A percentile compares a stretch with the other conserved stretches of the same genome.
These are phyloP conservation scores for Volvox africanus DNA, from an alignment of 139 green algal species.

Conservation along the genomic window DNA sequence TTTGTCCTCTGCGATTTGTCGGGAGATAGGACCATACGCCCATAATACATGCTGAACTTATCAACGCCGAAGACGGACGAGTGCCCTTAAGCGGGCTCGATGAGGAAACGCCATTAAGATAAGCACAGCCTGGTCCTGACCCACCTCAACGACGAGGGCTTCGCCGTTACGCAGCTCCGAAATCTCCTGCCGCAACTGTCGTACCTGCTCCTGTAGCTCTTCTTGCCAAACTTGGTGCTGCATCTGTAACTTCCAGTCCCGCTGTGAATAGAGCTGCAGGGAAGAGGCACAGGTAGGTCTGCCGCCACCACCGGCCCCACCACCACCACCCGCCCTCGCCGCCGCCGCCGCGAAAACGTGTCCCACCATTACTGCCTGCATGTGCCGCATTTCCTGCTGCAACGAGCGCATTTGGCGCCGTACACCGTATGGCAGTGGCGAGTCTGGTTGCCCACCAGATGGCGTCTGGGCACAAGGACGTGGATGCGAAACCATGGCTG, in stretches of 20 bases:
- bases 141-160: constrained; percentile 35
- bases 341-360: background rate
- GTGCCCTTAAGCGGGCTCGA: too few relatives aligned
- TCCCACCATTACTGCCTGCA: constrained; percentile 3
- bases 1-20: too few relatives aligned
- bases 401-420: constrained; percentile 39
- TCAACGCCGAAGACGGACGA: too few relatives aligned
- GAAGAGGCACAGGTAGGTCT: too few relatives aligned
- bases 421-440: background rate
- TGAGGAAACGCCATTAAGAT: too few relatives aligned
- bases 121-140: background rate
- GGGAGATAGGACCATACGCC: too few relatives aligned
- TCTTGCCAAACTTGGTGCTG: background rate
- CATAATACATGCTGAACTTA: too few relatives aligned
- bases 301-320: background rate
- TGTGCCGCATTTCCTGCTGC: constrained; percentile 42
- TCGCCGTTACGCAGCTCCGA: constrained; percentile 23
- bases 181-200: background rate
- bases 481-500: background rate
- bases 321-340: too few relatives aligned
- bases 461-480: too few relatives aligned
- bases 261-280: too few relatives aligned
- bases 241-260: background rate
- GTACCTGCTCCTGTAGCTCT: background rate
- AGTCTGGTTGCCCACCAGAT: background rate